Percentiles rank a stretch among this genome's conserved stretches.
phyloP scores from a whole-genome alignment of 1,139 yeast species.

The Blastobotrys petasosporus region DNA sequence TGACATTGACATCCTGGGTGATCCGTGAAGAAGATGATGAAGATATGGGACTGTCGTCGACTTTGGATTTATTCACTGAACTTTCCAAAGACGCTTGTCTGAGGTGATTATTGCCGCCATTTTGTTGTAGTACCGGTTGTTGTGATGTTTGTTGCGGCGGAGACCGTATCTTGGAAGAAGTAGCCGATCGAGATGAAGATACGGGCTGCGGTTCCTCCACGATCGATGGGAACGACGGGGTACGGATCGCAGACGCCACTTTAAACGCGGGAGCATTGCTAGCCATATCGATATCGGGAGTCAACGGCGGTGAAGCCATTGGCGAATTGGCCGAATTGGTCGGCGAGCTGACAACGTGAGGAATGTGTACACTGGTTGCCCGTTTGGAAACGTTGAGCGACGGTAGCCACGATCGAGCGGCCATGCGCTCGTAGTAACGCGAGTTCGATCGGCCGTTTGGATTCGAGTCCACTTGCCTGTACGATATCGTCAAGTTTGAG shows the following conservation, averaged over 20 bases:
- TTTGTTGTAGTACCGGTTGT: neutral
- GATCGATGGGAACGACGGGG: conserved; percentile 5
- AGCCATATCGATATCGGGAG: conserved; percentile 7
- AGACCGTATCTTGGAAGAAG: neutral
- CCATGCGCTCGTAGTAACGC: conserved; percentile 15
- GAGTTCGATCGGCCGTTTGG: conserved; percentile 10
- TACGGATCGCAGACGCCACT: conserved; percentile 3
- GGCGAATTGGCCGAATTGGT: neutral
- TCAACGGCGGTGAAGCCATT: conserved; percentile 9
- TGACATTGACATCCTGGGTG: neutral
- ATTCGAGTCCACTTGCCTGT: conserved; percentile 7
- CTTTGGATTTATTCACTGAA: neutral
- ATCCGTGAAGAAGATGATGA: neutral
- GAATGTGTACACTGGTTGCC: conserved; percentile 8
- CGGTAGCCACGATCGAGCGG: conserved; percentile 15
- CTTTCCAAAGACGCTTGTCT: neutral
- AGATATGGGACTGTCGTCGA: no score
- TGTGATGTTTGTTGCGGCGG: neutral
- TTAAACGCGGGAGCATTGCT: neutral
- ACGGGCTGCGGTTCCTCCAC: conserved; percentile 1
- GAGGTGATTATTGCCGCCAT: no score
- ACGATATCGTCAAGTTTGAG: conserved; percentile 10
- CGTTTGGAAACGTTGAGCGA: conserved; percentile 5
- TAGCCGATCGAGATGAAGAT: neutral
- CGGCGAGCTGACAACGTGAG: conserved; percentile 4